A percentile compares a stretch with the other conserved stretches of the same genome.
Evolutionary conservation across 192 early-diverging fungal genomes (phyloP).

Genomic region (Chytriomyces sp.): DNA sequence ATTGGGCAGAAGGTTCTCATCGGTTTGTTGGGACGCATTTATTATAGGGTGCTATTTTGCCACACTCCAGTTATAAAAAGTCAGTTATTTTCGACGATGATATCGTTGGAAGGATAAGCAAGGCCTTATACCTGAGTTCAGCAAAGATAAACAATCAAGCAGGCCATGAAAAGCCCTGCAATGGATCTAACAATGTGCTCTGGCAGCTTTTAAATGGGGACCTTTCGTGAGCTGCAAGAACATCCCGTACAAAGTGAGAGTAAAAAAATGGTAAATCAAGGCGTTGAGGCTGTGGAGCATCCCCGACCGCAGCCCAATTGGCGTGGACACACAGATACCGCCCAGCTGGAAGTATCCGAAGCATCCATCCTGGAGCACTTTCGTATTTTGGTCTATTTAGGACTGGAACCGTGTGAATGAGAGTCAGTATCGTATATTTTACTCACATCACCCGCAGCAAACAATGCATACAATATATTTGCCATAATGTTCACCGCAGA

Average conservation of each 20-base stretch:
- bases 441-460: slow-evolving; percentile 76
- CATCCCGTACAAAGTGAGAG: slow-evolving; percentile 69
- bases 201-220: slow-evolving; percentile 37
- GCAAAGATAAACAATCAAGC: slow-evolving; percentile 36
- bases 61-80: too few species aligned
- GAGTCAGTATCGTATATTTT: background rate
- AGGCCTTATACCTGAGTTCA: too few species aligned
- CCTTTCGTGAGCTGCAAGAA: slow-evolving; percentile 19
- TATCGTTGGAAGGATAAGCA: too few species aligned
- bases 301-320: slow-evolving; percentile 83
- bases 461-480: slow-evolving; percentile 86
- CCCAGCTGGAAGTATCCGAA: slow-evolving; percentile 88
- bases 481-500: slow-evolving; percentile 89
- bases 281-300: slow-evolving; percentile 73
- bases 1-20: slow-evolving; percentile 33
- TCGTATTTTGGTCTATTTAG: slow-evolving; percentile 65
- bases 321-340: slow-evolving; percentile 75
- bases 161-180: slow-evolving; percentile 43
- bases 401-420: background rate
- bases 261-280: slow-evolving; percentile 89
- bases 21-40: too few species aligned
- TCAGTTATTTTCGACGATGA: too few species aligned
- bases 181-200: slow-evolving; percentile 25
- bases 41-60: too few species aligned
- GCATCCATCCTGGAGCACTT: slow-evolving; percentile 78